Base-by-base conservation (phyloP, 108 stramenopile genomes). In the Cyclotella sp. region DNA sequence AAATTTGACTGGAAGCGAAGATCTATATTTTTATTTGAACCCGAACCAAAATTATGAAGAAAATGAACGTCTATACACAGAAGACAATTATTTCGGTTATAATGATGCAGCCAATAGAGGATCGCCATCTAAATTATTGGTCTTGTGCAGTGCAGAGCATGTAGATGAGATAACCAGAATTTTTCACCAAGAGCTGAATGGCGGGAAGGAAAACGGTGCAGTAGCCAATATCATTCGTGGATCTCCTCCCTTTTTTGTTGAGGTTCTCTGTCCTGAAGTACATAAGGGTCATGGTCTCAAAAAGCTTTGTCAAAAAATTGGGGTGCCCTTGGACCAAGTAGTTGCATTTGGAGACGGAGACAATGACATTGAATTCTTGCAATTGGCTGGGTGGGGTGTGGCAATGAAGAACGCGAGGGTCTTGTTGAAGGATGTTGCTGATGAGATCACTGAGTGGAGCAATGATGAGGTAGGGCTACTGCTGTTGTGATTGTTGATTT, bases 271-370 rank as follows among this genome's bases (percentile, higher is more conserved):
- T 51, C 68, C 75, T 11, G 59, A 55, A 5, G 86, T 90, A 0
- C 72, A 66, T 74, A 94, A 94, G 60, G 93, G 91, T 21, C 22
- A 66, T 42, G 89, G 90, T 11, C 51, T 91, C n/a, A 8, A 30
- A 12, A 34, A 39, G 29, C 65, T 94, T 68, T 91, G 90, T 77
- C n/a, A 85, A 26, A 26, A 62, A 19, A 43, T 90, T 41, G 58
- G 71, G 2, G 49, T 91, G 16, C 51, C 69, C 10, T 12, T 88
- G 28, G 82, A 82, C n/a, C 67, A 90, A 39, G 62, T 72, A 41
- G 63, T 89, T 51, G 88, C 93, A 0, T 89, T 94, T 71, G 93
- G 93, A 7, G 93, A 94, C 76, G 93, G 91, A 13, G 83, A 88
- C 63, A 94, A 94, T 67, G 93, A 94, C 76, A 34, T 85, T 13